phyloP scores from a whole-genome alignment of 2,329 filamentous ascomycete genomes.

The Stylonectria norvegica region DNA sequence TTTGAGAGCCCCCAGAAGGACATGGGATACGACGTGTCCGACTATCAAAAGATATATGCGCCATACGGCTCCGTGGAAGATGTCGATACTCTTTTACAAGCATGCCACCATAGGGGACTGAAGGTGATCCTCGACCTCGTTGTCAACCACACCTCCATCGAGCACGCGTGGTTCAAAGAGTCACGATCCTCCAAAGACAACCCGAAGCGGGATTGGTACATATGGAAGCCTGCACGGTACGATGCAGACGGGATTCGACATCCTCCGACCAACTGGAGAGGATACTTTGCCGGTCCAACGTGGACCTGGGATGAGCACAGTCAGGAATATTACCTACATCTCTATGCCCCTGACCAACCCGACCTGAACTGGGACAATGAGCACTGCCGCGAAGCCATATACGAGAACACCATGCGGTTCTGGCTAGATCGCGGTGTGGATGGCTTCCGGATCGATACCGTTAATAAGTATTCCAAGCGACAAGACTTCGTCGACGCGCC shows the following conservation, averaged over 20 bases:
- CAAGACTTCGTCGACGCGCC: conserved; percentile 53
- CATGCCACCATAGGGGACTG: conserved; percentile 57
- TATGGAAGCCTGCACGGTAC: conserved; percentile 59
- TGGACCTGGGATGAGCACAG: conserved; percentile 53
- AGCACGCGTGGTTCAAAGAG: conserved; percentile 58
- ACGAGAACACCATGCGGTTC: conserved; percentile 64
- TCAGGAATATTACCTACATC: conserved; percentile 53
- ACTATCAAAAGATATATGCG: conserved; percentile 64
- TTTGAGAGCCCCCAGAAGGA: conserved; percentile 59
- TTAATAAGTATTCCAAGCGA: conserved; percentile 64
- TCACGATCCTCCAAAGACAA: conserved; percentile 48
- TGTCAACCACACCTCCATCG: conserved; percentile 62
- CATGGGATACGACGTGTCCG: conserved; percentile 70
- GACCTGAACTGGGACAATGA: conserved; percentile 76
- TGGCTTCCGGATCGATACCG: conserved; percentile 65
- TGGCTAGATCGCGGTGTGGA: conserved; percentile 68
- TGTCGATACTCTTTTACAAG: conserved; percentile 59
- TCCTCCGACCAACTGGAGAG: conserved; percentile 57
- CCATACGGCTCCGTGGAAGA: conserved; percentile 66
- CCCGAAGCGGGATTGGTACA: conserved; percentile 60
- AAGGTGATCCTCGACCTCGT: conserved; percentile 70
- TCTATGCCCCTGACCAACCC: conserved; percentile 68
- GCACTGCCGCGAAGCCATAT: conserved; percentile 63
- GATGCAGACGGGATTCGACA: conserved; percentile 50
- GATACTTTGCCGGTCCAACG: conserved; percentile 45